phyloP scores from a whole-genome alignment of 2,329 filamentous ascomycete genomes.

The Dendryphion nanum region DNA sequence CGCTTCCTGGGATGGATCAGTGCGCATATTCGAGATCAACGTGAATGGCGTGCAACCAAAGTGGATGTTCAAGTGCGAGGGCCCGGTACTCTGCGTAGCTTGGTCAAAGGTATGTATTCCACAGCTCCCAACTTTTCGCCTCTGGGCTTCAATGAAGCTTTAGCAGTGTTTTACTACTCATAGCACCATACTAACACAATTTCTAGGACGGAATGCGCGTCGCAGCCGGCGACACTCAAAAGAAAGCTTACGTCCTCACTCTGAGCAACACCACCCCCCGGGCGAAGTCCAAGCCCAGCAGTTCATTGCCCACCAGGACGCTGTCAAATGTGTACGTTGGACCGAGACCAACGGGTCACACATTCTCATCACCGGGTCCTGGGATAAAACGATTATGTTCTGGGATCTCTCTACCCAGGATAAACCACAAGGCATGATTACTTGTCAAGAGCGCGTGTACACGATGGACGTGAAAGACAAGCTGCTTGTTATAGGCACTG shows the following conservation, averaged over 20 bases:
- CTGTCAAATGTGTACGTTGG: conserved; percentile 73
- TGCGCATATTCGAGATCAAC: conserved; percentile 92
- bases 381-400: conserved; percentile 89
- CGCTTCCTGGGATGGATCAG: conserved; percentile 95
- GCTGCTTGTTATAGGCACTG: conserved; percentile 86
- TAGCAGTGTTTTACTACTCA: too few species aligned
- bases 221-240: conserved; percentile 85
- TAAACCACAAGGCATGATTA: conserved; percentile 62
- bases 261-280: conserved; percentile 51
- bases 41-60: conserved; percentile 75
- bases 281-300: conserved; percentile 19
- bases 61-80: conserved; percentile 81
- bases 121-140: too few species aligned
- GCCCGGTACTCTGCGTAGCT: conserved; percentile 77
- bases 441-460: conserved; percentile 78
- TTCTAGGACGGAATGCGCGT: conserved; percentile 84
- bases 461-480: conserved; percentile 81
- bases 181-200: conserved; percentile 18
- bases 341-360: conserved; percentile 62
- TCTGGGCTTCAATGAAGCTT: too few species aligned
- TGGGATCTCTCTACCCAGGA: conserved; percentile 70
- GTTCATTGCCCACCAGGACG: conserved; percentile 71
- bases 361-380: conserved; percentile 88
- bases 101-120: conserved; percentile 73
- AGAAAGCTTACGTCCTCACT: conserved; percentile 85